Base-by-base conservation (phyloP, 164 flowering plant genomes). In the Annona squamosa region DNA sequence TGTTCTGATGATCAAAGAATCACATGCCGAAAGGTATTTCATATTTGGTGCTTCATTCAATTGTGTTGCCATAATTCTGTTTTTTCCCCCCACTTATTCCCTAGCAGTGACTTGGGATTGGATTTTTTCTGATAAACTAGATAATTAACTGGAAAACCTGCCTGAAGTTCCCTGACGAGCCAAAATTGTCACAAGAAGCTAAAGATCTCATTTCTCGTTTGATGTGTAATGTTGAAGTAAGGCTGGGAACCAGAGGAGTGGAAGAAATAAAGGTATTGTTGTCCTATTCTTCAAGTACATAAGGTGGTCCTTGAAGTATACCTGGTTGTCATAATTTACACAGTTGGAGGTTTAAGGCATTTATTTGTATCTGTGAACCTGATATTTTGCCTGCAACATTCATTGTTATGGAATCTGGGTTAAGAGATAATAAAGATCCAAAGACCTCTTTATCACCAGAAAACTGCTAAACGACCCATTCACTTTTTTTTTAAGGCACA, bases 121-220 rank as follows among this genome's bases (percentile, higher is more conserved):
- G 73, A 63, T 68, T 10, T 63, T 73, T 81, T 52, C 61, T 77
- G 65, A 70, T 76, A 44, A 67, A 65, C 74, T 85, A 93, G 97
- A 93, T 93, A 72, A 84, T 90, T 75, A 90, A 91, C 78, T 93
- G 98, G 97, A 88, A 77, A 82, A 86, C 90, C 73, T 91, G 93
- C 86, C 83, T 91, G 75, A 91, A 91, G 74, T 91, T 93, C 76
- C 98, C 95, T 3, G 95, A 91, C 67, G 97, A 93, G 73, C 93
- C 95, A 75, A 90, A 81, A 79, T 79, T 91, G 73, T 90, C 97
- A 63, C 71, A 75, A 71, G 89, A 86, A 74, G 97, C 96, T 46
- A 89, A 73, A 82, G 97, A 93, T 85, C 81, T 93, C 71, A 91
- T 93, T 70, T 86, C 88, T 72, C 89, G 77, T 75, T 84, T 93